Conservation (phyloP, 306 rosid genomes). For the Cucurbita moschata region DNA sequence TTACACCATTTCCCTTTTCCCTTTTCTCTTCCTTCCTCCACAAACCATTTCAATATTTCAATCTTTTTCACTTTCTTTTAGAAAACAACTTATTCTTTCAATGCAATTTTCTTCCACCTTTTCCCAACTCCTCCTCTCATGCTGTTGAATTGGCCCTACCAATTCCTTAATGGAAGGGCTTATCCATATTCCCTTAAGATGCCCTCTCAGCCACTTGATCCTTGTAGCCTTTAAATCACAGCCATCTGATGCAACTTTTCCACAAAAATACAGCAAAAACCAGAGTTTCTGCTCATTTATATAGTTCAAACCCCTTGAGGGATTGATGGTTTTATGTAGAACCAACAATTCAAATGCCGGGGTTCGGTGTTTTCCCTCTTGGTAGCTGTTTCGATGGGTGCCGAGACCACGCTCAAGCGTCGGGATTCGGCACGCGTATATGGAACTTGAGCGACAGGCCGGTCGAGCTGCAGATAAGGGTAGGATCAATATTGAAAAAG, state of each 20-base stretch:
- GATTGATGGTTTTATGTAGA: background rate
- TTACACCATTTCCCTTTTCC: conserved; percentile 1
- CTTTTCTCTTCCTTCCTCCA: conserved; percentile 6
- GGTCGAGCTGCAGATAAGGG: conserved; percentile 91
- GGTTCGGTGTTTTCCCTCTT: conserved; percentile 25
- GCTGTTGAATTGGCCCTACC: conserved; percentile 36
- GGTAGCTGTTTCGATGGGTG: conserved; percentile 77
- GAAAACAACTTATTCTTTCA: background rate
- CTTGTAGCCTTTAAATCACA: background rate
- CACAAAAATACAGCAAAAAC: background rate
- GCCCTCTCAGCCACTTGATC: background rate
- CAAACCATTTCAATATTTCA: conserved; percentile 1
- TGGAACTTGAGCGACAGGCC: conserved; percentile 83
- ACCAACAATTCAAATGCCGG: conserved; percentile 12
- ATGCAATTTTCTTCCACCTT: background rate
- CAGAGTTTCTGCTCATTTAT: conserved; percentile 9
- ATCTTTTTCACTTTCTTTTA: background rate
- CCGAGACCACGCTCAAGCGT: conserved; percentile 43
- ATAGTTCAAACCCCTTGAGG: conserved; percentile 16
- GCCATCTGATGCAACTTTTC: background rate
- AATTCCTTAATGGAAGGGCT: conserved; percentile 33
- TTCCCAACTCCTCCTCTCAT: conserved; percentile 1
- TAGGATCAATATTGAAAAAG: conserved; percentile 74
- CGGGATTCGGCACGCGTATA: conserved; percentile 70
- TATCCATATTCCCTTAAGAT: conserved; percentile 10